A percentile compares a stretch with the other conserved stretches of the same genome.
Evolutionary conservation across 805 yeast species (phyloP).

Genomic region (Yarrowia porcina): DNA sequence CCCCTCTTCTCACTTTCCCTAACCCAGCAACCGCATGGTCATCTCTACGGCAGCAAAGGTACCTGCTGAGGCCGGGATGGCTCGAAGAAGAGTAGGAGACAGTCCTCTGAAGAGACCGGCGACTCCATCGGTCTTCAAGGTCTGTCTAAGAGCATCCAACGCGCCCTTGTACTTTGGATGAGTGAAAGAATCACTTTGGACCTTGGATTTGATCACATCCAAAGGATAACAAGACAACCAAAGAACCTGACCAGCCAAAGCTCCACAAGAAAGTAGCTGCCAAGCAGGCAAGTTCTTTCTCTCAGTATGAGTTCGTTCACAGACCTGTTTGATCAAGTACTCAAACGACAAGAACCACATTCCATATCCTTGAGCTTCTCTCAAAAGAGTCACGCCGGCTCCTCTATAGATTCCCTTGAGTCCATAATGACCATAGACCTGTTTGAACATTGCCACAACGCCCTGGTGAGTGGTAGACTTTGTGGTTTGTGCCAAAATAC

Average conservation of each 20-base stretch:
- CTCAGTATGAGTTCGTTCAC: slow-evolving; percentile 24
- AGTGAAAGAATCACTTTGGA: slow-evolving; percentile 51
- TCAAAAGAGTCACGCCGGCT: slow-evolving; percentile 48
- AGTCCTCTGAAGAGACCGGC: slow-evolving; percentile 57
- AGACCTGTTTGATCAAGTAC: slow-evolving; percentile 37
- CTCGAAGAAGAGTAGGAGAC: slow-evolving; percentile 54
- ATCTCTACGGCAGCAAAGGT: slow-evolving; percentile 75
- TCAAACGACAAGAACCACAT: slow-evolving; percentile 71
- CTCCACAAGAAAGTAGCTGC: slow-evolving; percentile 57
- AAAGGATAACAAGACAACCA: slow-evolving; percentile 70
- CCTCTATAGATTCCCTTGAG: slow-evolving; percentile 55
- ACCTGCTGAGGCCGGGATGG: slow-evolving; percentile 69
- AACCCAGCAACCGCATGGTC: slow-evolving; percentile 49
- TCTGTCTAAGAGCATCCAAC: slow-evolving; percentile 44
- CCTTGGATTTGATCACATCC: slow-evolving; percentile 60
- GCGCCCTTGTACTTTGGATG: slow-evolving; percentile 42
- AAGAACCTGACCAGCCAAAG: slow-evolving; percentile 63
- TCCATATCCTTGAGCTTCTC: slow-evolving; percentile 73
- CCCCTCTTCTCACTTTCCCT: background rate
- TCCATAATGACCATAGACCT: slow-evolving; percentile 53
- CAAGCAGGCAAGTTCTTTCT: slow-evolving; percentile 53
- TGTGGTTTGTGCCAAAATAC: slow-evolving; percentile 57
- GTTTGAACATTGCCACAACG: slow-evolving; percentile 37
- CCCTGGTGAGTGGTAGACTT: slow-evolving; percentile 22
- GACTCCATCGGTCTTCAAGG: slow-evolving; percentile 45